Evolutionary conservation across 768 basidiomycete species (phyloP).

Genomic region (Cytidiella melzeri): DNA sequence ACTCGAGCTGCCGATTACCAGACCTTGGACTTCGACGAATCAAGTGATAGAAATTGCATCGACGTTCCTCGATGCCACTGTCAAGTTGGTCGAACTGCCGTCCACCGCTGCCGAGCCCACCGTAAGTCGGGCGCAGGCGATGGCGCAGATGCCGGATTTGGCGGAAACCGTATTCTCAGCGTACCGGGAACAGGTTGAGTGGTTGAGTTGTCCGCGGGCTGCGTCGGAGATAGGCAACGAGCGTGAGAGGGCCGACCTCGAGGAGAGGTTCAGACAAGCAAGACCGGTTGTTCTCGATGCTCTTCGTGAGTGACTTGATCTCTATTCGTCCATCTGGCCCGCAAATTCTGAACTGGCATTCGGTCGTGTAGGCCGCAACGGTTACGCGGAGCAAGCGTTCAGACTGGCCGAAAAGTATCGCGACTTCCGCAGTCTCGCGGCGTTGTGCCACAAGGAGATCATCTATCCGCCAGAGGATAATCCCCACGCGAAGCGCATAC

Average conservation of each 20-base stretch:
- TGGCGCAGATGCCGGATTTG: constrained; percentile 56
- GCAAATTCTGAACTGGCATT: too few species aligned
- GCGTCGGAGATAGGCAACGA: constrained; percentile 42
- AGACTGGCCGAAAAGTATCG: constrained; percentile 78
- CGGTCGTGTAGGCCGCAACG: constrained; percentile 50
- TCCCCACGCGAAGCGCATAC: constrained; percentile 55
- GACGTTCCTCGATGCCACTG: constrained; percentile 64
- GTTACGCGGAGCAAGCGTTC: constrained; percentile 66
- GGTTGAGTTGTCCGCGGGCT: constrained; percentile 50
- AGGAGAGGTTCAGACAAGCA: constrained; percentile 61
- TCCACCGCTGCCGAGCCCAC: constrained; percentile 25
- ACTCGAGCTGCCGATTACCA: constrained; percentile 58
- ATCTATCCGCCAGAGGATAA: constrained; percentile 62
- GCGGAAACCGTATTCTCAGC: constrained; percentile 59
- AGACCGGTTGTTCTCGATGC: constrained; percentile 76
- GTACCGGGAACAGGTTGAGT: constrained; percentile 61
- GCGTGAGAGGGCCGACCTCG: constrained; percentile 52
- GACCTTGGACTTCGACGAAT: constrained; percentile 80
- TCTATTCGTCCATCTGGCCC: too few species aligned
- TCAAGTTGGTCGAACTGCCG: constrained; percentile 39
- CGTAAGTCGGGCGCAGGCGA: constrained; percentile 32
- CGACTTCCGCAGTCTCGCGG: constrained; percentile 82
- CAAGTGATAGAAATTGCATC: constrained; percentile 62
- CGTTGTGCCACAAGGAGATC: constrained; percentile 66
- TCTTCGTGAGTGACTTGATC: constrained; percentile 50